Evolutionary conservation across 495 filamentous ascomycete species (phyloP).

Genomic region (Penicillium paradoxum): DNA sequence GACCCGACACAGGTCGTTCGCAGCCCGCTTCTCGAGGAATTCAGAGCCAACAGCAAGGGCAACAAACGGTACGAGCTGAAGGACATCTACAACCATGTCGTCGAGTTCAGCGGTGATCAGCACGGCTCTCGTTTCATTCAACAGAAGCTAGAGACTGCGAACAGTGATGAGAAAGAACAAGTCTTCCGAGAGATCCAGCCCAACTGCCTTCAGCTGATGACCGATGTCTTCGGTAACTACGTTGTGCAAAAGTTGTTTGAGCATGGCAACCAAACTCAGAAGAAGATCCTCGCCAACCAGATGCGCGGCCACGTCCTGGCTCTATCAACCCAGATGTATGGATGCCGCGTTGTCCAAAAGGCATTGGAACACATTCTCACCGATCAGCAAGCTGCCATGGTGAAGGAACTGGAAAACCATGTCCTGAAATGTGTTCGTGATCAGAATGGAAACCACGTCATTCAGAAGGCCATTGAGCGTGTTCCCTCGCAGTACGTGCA

Average conservation of each 20-base stretch:
- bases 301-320: conserved; percentile 82
- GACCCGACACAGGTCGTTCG: conserved; percentile 60
- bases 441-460: conserved; percentile 94
- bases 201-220: conserved; percentile 85
- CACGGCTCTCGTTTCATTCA: conserved; percentile 96
- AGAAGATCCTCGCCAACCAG: conserved; percentile 73
- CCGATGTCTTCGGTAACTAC: conserved; percentile 96
- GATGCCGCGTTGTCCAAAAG: conserved; percentile 96
- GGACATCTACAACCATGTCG: conserved; percentile 85
- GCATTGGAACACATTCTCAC: conserved; percentile 87
- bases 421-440: conserved; percentile 79
- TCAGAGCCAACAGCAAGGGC: conserved; percentile 67
- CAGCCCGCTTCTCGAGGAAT: conserved; percentile 74
- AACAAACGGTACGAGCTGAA: conserved; percentile 82
- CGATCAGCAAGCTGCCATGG: conserved; percentile 81
- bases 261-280: conserved; percentile 91
- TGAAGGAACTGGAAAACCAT: conserved; percentile 75
- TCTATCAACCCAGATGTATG: conserved; percentile 87
- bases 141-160: conserved; percentile 87
- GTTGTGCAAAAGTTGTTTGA: conserved; percentile 98
- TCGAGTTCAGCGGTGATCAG: conserved; percentile 95
- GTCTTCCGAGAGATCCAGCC: conserved; percentile 82
- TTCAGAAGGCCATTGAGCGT: conserved; percentile 90
- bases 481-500: conserved; percentile 76
- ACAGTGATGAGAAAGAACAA: conserved; percentile 94